These are phyloP conservation scores for Umbellularia californica DNA, from an alignment of 164 flowering plant species.

Conservation along the genomic window DNA sequence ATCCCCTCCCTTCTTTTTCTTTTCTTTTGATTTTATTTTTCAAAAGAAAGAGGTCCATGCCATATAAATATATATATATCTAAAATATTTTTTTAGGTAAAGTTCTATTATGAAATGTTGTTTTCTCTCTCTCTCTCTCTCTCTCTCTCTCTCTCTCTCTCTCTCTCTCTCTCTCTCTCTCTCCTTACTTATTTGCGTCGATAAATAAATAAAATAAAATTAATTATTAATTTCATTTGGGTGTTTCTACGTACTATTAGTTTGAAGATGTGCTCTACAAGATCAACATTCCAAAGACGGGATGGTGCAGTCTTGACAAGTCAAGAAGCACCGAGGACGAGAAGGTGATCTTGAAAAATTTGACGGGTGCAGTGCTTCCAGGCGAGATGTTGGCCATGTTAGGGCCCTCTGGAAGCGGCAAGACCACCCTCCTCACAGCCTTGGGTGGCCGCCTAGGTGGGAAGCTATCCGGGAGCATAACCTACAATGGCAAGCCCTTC, in stretches of 20 bases:
- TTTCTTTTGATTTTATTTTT: no score
- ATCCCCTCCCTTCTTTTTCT: no score
- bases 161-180: no score
- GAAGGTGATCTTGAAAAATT: conserved; percentile 49
- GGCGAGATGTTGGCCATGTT: conserved; percentile 81
- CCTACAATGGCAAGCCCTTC: conserved; percentile 62
- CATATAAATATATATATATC: neutral
- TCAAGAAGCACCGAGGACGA: conserved; percentile 14
- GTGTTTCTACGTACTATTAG: conserved; percentile 18
- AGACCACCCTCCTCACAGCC: conserved; percentile 73
- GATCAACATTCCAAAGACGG: conserved; percentile 13
- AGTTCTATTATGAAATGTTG: neutral
- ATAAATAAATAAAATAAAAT: neutral
- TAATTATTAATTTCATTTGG: neutral
- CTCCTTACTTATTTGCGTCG: neutral
- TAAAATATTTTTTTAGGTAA: neutral
- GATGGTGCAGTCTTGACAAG: neutral
- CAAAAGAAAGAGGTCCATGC: neutral
- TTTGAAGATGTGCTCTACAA: conserved; percentile 54
- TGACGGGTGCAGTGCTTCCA: conserved; percentile 56
- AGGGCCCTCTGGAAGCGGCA: conserved; percentile 92
- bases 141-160: neutral
- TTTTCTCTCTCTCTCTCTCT: neutral
- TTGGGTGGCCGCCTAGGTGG: conserved; percentile 61
- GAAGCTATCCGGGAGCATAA: conserved; percentile 40